phyloP scores from a whole-genome alignment of 345 rosid genomes.

The Toxicodendron radicans region DNA sequence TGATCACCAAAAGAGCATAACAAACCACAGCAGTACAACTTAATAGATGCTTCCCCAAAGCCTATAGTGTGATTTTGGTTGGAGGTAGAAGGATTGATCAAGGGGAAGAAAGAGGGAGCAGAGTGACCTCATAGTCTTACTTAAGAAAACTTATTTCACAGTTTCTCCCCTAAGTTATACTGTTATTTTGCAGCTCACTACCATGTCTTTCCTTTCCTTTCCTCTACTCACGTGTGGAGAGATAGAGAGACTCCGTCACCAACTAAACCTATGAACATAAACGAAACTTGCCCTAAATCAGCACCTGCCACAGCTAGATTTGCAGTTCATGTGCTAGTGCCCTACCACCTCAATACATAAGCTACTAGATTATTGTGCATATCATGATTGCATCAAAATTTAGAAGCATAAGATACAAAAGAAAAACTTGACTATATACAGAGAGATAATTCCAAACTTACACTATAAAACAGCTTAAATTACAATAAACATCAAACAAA shows the following conservation, averaged over 20 bases:
- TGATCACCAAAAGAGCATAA: background rate
- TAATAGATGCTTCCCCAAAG: background rate
- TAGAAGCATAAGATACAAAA: background rate
- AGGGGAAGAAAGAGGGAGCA: background rate
- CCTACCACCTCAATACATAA: background rate
- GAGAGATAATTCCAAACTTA: background rate
- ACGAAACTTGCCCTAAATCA: too few relatives aligned
- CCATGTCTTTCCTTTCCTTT: background rate
- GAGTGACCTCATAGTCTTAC: background rate
- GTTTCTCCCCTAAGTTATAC: background rate
- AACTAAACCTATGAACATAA: too few relatives aligned
- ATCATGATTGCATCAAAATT: background rate
- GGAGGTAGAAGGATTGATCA: background rate
- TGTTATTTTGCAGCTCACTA: background rate
- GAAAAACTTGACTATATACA: background rate
- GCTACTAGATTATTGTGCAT: background rate
- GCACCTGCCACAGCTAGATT: background rate
- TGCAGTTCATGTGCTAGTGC: background rate
- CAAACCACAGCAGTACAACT: background rate
- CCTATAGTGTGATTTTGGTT: background rate
- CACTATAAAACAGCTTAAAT: conserved; percentile 2
- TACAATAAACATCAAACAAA: background rate
- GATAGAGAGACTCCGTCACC: background rate
- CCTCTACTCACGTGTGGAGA: background rate
- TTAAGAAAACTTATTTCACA: background rate